Evolutionary conservation across 306 rosid species (phyloP), one percentile per base, ranked within the genome.

Genomic region (Oxytropis ochrocephala): DNA sequence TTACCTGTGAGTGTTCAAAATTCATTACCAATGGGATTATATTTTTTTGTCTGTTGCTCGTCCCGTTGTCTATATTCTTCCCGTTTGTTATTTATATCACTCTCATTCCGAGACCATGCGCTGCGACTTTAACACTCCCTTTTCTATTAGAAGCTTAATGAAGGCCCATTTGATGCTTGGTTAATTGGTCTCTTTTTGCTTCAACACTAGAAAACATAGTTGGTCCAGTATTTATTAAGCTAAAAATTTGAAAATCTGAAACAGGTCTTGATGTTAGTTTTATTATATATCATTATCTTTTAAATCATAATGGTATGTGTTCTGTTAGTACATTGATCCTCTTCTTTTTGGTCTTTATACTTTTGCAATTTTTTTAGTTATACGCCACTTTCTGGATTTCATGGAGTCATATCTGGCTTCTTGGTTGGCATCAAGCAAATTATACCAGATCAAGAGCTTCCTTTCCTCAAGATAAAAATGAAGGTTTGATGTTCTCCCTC

Each of bases 351-450:
- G 19, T 73, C 65, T 53, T 61, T 65, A 11, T 55, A 14, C 64
- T 57, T 24, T 52, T 78, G 33, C 69, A 38, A 46, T 75, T 18
- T 0, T 81, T 78, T 60, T 75, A 93, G 98, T 33, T 93, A 93
- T 73, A 60, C 80, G 65, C 97, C 97, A 55, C 85, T 93, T 63
- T 90, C 97, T 73, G 98, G 98, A 78, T 93, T 93, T 81, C 83
- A 88, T 67, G 98, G 98, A 56, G 81, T 93, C 74, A 87, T 90
- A 17, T 75, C 91, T 16, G 98, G 98, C 62, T 86, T 93, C 75
- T 84, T 93, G 91, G 98, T 93, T 79, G 96, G 98, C 74, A 82
- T 93, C 78, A 93, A 93, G 78, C 98, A 93, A 86, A 93, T 88
- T 56, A 79, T 90, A 78, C 98, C 98, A 4, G 98, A 93, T 78